Evolutionary conservation across 495 filamentous ascomycete species (phyloP).

Genomic region (Friedmanniomyces endolithicus): DNA sequence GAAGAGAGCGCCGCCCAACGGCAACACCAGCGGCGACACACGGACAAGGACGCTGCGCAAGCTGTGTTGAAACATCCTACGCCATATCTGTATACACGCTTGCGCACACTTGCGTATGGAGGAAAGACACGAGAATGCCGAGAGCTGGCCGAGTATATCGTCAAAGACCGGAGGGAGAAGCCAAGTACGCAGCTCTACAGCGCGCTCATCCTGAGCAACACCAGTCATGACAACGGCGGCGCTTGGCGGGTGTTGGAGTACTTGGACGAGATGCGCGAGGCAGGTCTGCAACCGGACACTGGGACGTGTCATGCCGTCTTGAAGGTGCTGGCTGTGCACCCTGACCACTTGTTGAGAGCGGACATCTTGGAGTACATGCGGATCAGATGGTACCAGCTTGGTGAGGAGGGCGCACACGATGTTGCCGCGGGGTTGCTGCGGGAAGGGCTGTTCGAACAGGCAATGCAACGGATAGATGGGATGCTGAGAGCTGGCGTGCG

Average conservation of each 20-base stretch:
- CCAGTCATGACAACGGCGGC: slow-evolving; percentile 49
- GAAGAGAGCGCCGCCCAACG: not conserved
- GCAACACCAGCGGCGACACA: not conserved
- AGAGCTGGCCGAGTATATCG: slow-evolving; percentile 41
- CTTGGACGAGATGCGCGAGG: slow-evolving; percentile 54
- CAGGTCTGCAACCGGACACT: slow-evolving; percentile 47
- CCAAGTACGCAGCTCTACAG: slow-evolving; percentile 60
- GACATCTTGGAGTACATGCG: slow-evolving; percentile 61
- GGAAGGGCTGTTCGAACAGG: slow-evolving; percentile 71
- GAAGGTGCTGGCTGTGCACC: slow-evolving; percentile 69
- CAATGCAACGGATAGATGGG: slow-evolving; percentile 56
- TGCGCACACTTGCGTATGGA: slow-evolving; percentile 30
- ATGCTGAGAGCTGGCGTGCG: slow-evolving; percentile 46
- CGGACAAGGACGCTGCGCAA: not conserved
- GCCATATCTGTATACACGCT: slow-evolving; percentile 35
- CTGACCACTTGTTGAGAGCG: slow-evolving; percentile 64
- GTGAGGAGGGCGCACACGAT: slow-evolving; percentile 49
- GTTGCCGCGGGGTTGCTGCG: slow-evolving; percentile 62
- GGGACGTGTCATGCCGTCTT: slow-evolving; percentile 59
- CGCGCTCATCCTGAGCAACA: slow-evolving; percentile 58
- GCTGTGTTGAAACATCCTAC: slow-evolving; percentile 16
- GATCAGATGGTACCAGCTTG: slow-evolving; percentile 55
- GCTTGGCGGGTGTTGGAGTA: slow-evolving; percentile 46
- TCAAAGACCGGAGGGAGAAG: slow-evolving; percentile 47
- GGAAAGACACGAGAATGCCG: slow-evolving; percentile 25